Conservation (phyloP, 2,329 filamentous ascomycete genomes). For the Ceratocystiopsis sp. region DNA sequence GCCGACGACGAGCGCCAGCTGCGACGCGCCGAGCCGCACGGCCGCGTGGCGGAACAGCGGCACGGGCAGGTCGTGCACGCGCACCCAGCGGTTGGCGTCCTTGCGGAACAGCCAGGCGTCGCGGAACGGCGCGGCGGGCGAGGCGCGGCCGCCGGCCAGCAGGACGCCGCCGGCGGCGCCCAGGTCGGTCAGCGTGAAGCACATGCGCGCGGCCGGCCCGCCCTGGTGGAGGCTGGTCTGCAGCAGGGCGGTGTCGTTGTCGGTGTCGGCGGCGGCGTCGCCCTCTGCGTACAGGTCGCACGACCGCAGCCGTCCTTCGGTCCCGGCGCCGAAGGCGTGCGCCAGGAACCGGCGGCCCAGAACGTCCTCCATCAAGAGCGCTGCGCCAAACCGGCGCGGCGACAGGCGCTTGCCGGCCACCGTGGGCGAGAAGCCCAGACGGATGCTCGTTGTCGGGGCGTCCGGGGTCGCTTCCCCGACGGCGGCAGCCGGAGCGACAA, state of each 20-base stretch:
- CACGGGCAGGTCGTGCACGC: constrained; percentile 46
- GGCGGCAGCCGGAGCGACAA: too few species aligned
- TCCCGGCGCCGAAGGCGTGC: constrained; percentile 27
- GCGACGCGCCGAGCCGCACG: constrained; percentile 30
- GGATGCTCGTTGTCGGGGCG: background rate
- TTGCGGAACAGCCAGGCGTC: constrained; percentile 63
- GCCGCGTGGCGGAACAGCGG: constrained; percentile 62
- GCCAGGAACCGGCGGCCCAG: constrained; percentile 26
- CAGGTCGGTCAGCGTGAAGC: constrained; percentile 58
- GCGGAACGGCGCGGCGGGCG: constrained; percentile 48
- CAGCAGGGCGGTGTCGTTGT: too few species aligned
- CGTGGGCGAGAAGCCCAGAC: background rate
- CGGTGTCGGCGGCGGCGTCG: constrained; percentile 2
- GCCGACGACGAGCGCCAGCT: constrained; percentile 39
- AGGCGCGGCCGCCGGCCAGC: constrained; percentile 62
- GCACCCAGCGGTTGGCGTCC: constrained; percentile 39
- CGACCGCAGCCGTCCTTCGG: constrained; percentile 27
- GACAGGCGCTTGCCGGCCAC: constrained; percentile 18
- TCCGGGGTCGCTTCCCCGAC: background rate
- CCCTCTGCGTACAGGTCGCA: constrained; percentile 29
- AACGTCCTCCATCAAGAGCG: constrained; percentile 23
- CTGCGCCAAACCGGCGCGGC: constrained; percentile 43
- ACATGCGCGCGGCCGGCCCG: constrained; percentile 40
- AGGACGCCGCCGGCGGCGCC: constrained; percentile 39
- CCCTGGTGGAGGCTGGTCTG: constrained; percentile 8